Percentiles rank a stretch among this genome's conserved stretches.
phyloP scores from a whole-genome alignment of 2,329 filamentous ascomycete genomes.

The Ascochyta clinopodiicola region DNA sequence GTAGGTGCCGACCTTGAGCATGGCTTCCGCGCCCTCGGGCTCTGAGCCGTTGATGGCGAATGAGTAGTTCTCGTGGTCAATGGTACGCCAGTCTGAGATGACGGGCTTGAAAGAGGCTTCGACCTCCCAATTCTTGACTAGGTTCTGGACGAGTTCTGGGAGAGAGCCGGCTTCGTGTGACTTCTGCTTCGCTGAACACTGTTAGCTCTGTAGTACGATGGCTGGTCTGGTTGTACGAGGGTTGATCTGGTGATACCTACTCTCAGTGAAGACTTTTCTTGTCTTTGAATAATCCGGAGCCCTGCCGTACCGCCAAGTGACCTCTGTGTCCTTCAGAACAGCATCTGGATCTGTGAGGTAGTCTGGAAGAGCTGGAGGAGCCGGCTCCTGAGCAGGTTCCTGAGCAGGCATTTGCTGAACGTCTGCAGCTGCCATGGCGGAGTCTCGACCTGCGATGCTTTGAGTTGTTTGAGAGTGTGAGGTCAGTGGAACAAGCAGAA shows the following conservation, averaged over 20 bases:
- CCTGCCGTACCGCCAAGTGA: slow-evolving; percentile 65
- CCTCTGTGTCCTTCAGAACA: slow-evolving; percentile 60
- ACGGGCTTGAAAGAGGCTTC: slow-evolving; percentile 72
- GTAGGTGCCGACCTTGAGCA: slow-evolving; percentile 73
- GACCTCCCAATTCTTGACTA: slow-evolving; percentile 77
- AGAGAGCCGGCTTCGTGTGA: slow-evolving; percentile 64
- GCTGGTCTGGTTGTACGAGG: slow-evolving; percentile 23
- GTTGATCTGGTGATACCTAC: slow-evolving; percentile 50
- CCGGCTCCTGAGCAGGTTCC: slow-evolving; percentile 34
- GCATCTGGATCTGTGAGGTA: slow-evolving; percentile 66
- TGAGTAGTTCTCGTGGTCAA: slow-evolving; percentile 65
- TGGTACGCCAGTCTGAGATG: slow-evolving; percentile 69
- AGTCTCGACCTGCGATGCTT: slow-evolving; percentile 6
- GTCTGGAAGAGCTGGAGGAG: slow-evolving; percentile 58
- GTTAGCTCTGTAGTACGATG: slow-evolving; percentile 3
- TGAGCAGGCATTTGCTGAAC: slow-evolving; percentile 30
- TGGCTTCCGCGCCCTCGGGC: slow-evolving; percentile 65
- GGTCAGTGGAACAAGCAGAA: neutral
- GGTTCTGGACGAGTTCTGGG: slow-evolving; percentile 68
- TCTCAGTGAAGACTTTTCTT: slow-evolving; percentile 63
- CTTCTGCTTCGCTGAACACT: slow-evolving; percentile 60
- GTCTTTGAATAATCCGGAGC: slow-evolving; percentile 71
- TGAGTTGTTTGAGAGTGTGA: neutral
- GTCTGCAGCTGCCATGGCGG: slow-evolving; percentile 37
- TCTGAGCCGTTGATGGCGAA: slow-evolving; percentile 69